Percentiles rank a stretch among this genome's conserved stretches.
Evolutionary conservation across 805 yeast species (phyloP).

Genomic region (Teunomyces lycoperdinae): DNA sequence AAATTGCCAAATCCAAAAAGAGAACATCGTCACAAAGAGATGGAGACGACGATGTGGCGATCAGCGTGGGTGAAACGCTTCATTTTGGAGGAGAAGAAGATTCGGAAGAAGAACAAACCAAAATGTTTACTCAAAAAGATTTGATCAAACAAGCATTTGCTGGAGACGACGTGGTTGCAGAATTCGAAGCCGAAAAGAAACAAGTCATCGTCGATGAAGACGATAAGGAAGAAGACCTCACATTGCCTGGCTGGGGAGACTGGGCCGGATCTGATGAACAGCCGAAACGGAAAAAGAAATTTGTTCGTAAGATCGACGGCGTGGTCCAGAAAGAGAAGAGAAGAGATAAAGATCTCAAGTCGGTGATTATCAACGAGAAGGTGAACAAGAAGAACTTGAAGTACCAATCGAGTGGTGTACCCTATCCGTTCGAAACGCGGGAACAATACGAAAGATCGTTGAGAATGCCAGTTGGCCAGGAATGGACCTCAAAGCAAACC

Average conservation of each 20-base stretch:
- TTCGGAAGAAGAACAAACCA: slow-evolving; percentile 40
- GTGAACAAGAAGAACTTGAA: slow-evolving; percentile 80
- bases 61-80: slow-evolving; percentile 55
- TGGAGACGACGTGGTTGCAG: slow-evolving; percentile 88
- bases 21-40: slow-evolving; percentile 29
- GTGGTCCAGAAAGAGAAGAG: slow-evolving; percentile 69
- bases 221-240: slow-evolving; percentile 79
- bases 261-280: slow-evolving; percentile 73
- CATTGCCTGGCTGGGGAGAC: slow-evolving; percentile 97
- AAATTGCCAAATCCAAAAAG: slow-evolving; percentile 36
- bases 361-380: slow-evolving; percentile 87
- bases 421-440: slow-evolving; percentile 88
- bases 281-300: slow-evolving; percentile 53
- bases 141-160: slow-evolving; percentile 91
- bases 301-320: slow-evolving; percentile 73
- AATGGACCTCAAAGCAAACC: slow-evolving; percentile 87
- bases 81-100: slow-evolving; percentile 47
- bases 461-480: slow-evolving; percentile 95
- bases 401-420: slow-evolving; percentile 86
- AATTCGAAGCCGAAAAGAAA: slow-evolving; percentile 76
- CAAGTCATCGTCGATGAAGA: slow-evolving; percentile 71
- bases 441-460: slow-evolving; percentile 94
- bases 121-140: slow-evolving; percentile 74
- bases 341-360: slow-evolving; percentile 68
- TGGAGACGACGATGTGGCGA: slow-evolving; percentile 36